Evolutionary conservation across 2,329 filamentous ascomycete species (phyloP).

Genomic region (Rasamsonia emersonii): DNA sequence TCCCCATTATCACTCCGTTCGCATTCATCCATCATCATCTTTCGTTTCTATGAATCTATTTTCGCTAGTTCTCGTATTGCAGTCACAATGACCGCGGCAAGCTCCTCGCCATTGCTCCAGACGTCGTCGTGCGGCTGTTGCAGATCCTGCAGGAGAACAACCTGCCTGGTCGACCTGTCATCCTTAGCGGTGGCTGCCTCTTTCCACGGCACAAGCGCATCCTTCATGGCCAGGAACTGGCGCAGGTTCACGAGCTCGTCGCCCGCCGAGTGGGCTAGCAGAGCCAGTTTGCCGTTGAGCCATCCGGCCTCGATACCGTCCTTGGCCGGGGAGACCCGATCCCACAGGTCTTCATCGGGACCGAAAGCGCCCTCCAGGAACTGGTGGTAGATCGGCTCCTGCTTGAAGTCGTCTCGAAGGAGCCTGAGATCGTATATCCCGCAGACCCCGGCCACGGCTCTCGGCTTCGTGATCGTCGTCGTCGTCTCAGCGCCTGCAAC

Average conservation of each 20-base stretch:
- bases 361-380: slow-evolving; percentile 37
- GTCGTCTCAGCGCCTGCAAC: slow-evolving; percentile 8
- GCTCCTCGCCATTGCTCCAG: slow-evolving; percentile 32
- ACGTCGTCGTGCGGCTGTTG: slow-evolving; percentile 33
- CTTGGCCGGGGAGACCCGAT: slow-evolving; percentile 31
- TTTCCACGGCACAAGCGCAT: slow-evolving; percentile 45
- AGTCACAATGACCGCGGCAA: slow-evolving; percentile 28
- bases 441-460: slow-evolving; percentile 33
- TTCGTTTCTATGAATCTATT: slow-evolving; percentile 8
- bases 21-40: neutral
- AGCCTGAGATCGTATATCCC: slow-evolving; percentile 37
- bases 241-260: slow-evolving; percentile 33
- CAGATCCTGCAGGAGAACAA: slow-evolving; percentile 30
- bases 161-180: slow-evolving; percentile 31
- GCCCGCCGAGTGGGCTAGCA: slow-evolving; percentile 33
- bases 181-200: slow-evolving; percentile 28
- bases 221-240: slow-evolving; percentile 38
- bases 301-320: slow-evolving; percentile 26
- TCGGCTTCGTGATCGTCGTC: slow-evolving; percentile 18
- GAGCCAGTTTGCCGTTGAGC: slow-evolving; percentile 24
- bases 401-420: slow-evolving; percentile 25
- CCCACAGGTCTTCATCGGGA: slow-evolving; percentile 27
- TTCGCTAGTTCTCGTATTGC: slow-evolving; percentile 21
- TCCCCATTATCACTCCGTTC: no score
- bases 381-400: slow-evolving; percentile 28